Evolutionary conservation across 345 rosid species (phyloP), one percentile per base, ranked within the genome.

Genomic region (Eucalyptus polyanthemos): DNA sequence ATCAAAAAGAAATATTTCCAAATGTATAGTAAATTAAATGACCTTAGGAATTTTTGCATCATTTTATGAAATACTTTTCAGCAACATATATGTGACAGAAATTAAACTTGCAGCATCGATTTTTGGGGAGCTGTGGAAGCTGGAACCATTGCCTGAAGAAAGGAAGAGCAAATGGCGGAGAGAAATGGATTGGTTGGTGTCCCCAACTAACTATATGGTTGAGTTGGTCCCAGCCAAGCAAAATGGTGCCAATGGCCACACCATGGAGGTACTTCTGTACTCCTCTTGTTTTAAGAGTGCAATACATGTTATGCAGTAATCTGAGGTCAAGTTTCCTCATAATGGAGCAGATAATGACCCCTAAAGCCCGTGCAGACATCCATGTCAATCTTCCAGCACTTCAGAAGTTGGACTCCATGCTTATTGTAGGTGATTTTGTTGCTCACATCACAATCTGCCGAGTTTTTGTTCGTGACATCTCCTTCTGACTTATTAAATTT

Each of bases 201-300:
- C 99, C 90, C 99, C 99, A 58, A 95, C 99, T 31, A 96, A 95
- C 91, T 96, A 95, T 90, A 98, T 98, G 98, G 97, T 98, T 86
- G 97, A 98, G 95, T 90, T 98, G 87, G 99, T 98, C 87, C 99
- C 99, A 89, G 94, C 98, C n/a, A 97, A 94, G 94, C 99, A 97
- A 93, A 94, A 90, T 89, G 96, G 96, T 80, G 93, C 93, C 54
- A 95, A 94, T 94, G 99, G 99, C 87, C 91, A 94, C 89, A 95
- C 92, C 49, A 50, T 96, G 90, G 99, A 98, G 98, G 99, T 97
- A 90, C 86, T 50, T 27, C 49, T 62, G 86, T 89, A 17, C 87
- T 80, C 42, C 47, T 29, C 56, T 51, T 44, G 19, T 47, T 47
- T 90, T 81, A 50, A 54, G 49, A 6, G 47, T 60, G 40, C 44